These are phyloP conservation scores for Magnusiomyces fungicola DNA, from an alignment of 1,139 yeast species.

Conservation along the genomic window DNA sequence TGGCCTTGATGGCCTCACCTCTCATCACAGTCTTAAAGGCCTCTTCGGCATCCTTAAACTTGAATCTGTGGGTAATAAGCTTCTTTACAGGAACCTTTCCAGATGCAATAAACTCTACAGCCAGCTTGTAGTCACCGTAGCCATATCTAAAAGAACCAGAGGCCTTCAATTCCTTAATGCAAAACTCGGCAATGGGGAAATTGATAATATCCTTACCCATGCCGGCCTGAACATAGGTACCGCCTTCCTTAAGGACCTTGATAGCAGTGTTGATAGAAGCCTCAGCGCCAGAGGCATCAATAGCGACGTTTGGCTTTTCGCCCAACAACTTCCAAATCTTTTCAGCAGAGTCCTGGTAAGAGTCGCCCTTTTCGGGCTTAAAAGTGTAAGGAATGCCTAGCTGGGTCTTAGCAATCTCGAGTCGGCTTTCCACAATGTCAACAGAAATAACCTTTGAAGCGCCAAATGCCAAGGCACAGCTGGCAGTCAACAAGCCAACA, in stretches of 20 bases:
- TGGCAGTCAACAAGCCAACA: constrained; percentile 74
- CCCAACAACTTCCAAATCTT: constrained; percentile 34
- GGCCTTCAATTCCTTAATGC: constrained; percentile 61
- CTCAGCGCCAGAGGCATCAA: constrained; percentile 68
- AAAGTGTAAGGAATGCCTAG: constrained; percentile 44
- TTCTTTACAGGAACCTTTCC: constrained; percentile 56
- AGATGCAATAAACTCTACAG: constrained; percentile 58
- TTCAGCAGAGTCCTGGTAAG: constrained; percentile 33
- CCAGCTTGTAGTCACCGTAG: constrained; percentile 68
- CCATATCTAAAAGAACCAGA: constrained; percentile 80
- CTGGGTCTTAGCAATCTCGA: constrained; percentile 50
- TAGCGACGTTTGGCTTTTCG: constrained; percentile 53
- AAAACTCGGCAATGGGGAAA: constrained; percentile 69
- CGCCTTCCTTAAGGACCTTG: constrained; percentile 51
- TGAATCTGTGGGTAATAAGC: constrained; percentile 71
- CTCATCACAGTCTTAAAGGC: constrained; percentile 66
- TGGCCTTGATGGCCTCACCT: constrained; percentile 53
- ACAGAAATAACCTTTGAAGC: constrained; percentile 62
- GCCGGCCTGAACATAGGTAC: constrained; percentile 67
- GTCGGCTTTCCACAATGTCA: constrained; percentile 54
- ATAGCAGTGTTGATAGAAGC: constrained; percentile 62
- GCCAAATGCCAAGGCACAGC: constrained; percentile 75
- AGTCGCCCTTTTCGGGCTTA: constrained; percentile 39
- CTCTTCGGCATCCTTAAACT: constrained; percentile 64
- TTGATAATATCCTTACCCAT: constrained; percentile 59